Evolutionary conservation across 2,329 filamentous ascomycete species (phyloP), one percentile per base, ranked within the genome.

Genomic region (Trichophyton benhamiae): DNA sequence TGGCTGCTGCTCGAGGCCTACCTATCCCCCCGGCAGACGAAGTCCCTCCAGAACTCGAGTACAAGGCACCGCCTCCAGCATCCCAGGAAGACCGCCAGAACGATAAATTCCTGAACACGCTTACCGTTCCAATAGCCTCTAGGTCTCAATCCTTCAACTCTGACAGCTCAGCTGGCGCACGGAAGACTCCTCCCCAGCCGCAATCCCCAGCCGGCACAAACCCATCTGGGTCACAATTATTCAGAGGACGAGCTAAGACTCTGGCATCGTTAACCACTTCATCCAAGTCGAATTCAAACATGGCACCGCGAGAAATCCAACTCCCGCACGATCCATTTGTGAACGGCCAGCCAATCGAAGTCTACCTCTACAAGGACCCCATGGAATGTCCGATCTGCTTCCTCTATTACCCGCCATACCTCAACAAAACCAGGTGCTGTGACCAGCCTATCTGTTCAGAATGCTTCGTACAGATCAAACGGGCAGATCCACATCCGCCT

Each of bases 391-490:
- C 94, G 3, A 96, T 99, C 64, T 99, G 94, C 77, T 96, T 97
- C 72, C 79, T 97, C 60, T 95, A 91, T 68, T 99, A 97, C 67
- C 94, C 94, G 0, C 91, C 91, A 2, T 95, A 95, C 70, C 80
- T 99, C 33, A 99, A 99, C 75, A 87, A 86, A 66, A 99, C 94
- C 0, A 82, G 94, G 66, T 99, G 94, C 72, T 99, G 94, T 73
- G 91, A 96, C 68, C 94, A 99, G 72, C 82, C 88, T 4, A 97
- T 99, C 65, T 99, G 94, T 76, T 97, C 91, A 48, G 94, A 99
- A 76, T 99, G 94, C 73, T 99, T 99, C 69, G 94, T 99, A 3
- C 94, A 99, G 73, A 99, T 99, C 72, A 97, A 96, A 73, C 84
- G 94, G 48, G 86, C 91, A 3, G 92, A 99, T 66, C 91, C 91